Base-by-base conservation (phyloP, 768 basidiomycete species). In the Rhodotorula graminis region DNA sequence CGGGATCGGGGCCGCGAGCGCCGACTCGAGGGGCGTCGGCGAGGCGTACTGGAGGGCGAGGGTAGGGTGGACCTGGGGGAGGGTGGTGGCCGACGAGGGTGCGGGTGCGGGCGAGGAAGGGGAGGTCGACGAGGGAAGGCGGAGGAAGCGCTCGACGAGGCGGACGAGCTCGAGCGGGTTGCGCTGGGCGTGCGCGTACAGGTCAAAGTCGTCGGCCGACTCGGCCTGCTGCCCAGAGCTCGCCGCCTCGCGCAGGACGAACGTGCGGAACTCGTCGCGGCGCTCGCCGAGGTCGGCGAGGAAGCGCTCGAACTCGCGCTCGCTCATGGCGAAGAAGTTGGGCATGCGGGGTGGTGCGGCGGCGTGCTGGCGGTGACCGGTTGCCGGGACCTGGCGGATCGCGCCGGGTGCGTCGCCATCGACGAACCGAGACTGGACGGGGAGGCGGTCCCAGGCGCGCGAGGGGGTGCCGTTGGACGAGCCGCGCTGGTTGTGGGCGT, bases 91-190 rank as follows among this genome's bases (percentile, higher is more conserved):
- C 15, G 49, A 29, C 46, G 49, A 50, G 8, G 58, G 18, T 7
- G 62, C 47, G 14, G 58, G 16, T 2, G 62, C 47, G 11, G 66
- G 46, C 55, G 52, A 19, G 31, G 55, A 46, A 9, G 37, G 37
- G 1, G 44, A 23, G 12, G 61, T 7, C 25, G 50, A 52, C 2
- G 44, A 46, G 44, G 64, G 44, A 33, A 33, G 18, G 40, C 71
- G 69, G 61, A 76, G 74, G 74, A 76, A 76, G 12, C 68, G 62
- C 47, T 72, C 71, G 65, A 70, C 70, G 67, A 72, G 70, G 18
- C 67, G 57, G 50, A 65, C 33, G 14, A 75, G 50, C 23, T 75
- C 70, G 33, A 65, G 67, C 37, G 74, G 74, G 53, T 69, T 56
- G 29, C 64, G 53, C 62, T 69, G 70, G 2, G 70, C 70, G 55